Percentiles rank a stretch among this genome's conserved stretches.
Evolutionary conservation across 1,139 yeast genomes (phyloP).

Genomic region (Debaryomyces coudertii): DNA sequence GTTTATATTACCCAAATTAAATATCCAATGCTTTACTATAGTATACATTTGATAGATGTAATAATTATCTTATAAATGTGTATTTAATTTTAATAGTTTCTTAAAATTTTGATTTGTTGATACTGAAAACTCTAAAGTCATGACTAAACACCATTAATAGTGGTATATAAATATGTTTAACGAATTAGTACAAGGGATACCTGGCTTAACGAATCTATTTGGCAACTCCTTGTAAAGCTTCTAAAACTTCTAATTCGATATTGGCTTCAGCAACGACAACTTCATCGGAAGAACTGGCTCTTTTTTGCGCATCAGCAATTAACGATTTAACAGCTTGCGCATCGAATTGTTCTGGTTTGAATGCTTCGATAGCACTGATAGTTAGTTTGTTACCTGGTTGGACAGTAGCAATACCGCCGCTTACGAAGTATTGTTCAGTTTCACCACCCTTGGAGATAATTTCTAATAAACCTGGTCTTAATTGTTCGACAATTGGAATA

Average conservation of each 20-base stretch:
- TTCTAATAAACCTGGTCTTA: conserved; percentile 95
- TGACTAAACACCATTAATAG: conserved; percentile 13
- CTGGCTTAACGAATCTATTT: conserved; percentile 48
- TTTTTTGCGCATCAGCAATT: conserved; percentile 94
- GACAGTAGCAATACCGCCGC: conserved; percentile 97
- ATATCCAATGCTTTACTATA: background rate
- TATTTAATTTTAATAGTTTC: conserved; percentile 5
- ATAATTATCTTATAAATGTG: conserved; percentile 6
- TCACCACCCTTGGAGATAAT: conserved; percentile 79
- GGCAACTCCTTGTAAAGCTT: conserved; percentile 88
- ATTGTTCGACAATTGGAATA: conserved; percentile 97
- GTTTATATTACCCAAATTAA: background rate
- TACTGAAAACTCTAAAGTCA: conserved; percentile 12
- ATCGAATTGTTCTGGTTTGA: conserved; percentile 87
- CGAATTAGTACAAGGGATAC: conserved; percentile 2
- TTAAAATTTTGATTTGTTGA: conserved; percentile 3
- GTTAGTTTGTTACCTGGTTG: conserved; percentile 92
- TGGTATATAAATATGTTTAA: conserved; percentile 10
- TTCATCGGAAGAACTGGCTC: conserved; percentile 83
- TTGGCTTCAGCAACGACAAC: conserved; percentile 91
- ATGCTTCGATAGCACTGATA: conserved; percentile 95
- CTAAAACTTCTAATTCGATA: conserved; percentile 94
- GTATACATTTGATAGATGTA: conserved; percentile 10
- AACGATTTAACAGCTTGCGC: conserved; percentile 77
- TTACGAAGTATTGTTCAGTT: conserved; percentile 80